Base-by-base conservation (phyloP, 352 stramenopile species). In the Paralagenidium karlingii region DNA sequence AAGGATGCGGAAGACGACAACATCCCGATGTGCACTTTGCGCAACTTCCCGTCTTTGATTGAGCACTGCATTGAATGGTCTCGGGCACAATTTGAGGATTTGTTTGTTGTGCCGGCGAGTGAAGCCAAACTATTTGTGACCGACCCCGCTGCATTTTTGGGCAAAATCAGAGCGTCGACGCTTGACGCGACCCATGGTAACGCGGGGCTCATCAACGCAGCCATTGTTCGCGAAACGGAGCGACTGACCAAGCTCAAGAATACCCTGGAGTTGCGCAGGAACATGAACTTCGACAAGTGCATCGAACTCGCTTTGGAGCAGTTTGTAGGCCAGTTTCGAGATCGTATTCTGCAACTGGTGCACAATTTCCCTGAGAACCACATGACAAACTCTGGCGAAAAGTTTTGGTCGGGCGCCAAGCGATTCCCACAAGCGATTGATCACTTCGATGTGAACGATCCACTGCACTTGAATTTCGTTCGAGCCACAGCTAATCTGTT, bases 31-130 rank as follows among this genome's bases (percentile, higher is more conserved):
- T 99, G 96, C 59, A 99, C 96, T 5, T 64, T 99, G 30, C 97
- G 98, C 53, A 99, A 99, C 74, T 99, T 99, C 52, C 96, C 95
- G 21, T 88, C 74, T n/a, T 52, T 90, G 6, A 90, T 87, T 40
- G 77, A 90, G 31, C 96, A 99, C 71, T 99, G 94, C 55, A 98
- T 99, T 49, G 96, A 99, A 33, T 99, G 96, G 96, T 92, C 92
- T n/a, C 73, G 77, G 13, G 77, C 77, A 16, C 77, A 90, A 52
- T 90, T 90, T 50, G 74, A 87, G 53, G 77, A 90, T 32, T 26
- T 83, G 15, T 90, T 90, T 38, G 74, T 94, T 20, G 77, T 78
- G 11, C 78, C 79, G 8, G 71, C 76, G 18, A 62, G 67, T 5
- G 80, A 93, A 19, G 73, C 75, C 5, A 86, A 94, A 40, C 93